These are phyloP conservation scores for Dendrobium chrysotoxum DNA, from an alignment of 106 monocot species.

Conservation along the genomic window DNA sequence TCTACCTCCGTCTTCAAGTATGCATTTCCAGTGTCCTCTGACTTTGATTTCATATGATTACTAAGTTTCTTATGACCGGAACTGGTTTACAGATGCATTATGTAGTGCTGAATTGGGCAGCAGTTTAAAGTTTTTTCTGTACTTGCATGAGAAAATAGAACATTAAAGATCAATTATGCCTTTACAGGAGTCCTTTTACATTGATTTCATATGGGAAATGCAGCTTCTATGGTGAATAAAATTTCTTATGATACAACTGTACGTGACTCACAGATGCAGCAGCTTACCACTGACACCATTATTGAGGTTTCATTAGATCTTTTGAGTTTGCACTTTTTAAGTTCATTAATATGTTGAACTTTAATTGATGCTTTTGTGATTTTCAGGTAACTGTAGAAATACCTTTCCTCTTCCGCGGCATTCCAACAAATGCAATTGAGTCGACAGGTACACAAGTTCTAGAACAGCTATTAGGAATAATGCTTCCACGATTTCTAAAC, in stretches of 20 bases:
- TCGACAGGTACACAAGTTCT: slow-evolving; percentile 77
- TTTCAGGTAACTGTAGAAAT: slow-evolving; percentile 73
- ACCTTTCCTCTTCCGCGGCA: slow-evolving; percentile 64
- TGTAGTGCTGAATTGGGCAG: not conserved
- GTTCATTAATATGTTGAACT: not conserved
- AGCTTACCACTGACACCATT: slow-evolving; percentile 55
- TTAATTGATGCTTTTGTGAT: slow-evolving; percentile 6
- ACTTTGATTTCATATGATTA: not conserved
- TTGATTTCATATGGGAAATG: slow-evolving; percentile 89
- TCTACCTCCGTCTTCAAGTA: not conserved
- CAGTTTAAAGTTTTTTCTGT: not conserved
- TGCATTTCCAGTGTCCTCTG: not conserved
- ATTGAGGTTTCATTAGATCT: slow-evolving; percentile 59
- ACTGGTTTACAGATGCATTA: not conserved
- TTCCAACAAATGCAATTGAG: slow-evolving; percentile 70
- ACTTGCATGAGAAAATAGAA: not conserved
- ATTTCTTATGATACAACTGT: slow-evolving; percentile 50
- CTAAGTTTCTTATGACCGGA: not conserved
- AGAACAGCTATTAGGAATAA: slow-evolving; percentile 61
- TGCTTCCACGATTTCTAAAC: slow-evolving; percentile 81
- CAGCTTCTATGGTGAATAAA: slow-evolving; percentile 99
- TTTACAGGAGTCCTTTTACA: slow-evolving; percentile 87
- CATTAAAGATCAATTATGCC: slow-evolving; percentile 21
- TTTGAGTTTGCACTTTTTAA: not conserved
- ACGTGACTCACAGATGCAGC: slow-evolving; percentile 38